Base-by-base conservation (phyloP, 805 yeast genomes). In the Hanseniaspora nectarophila region DNA sequence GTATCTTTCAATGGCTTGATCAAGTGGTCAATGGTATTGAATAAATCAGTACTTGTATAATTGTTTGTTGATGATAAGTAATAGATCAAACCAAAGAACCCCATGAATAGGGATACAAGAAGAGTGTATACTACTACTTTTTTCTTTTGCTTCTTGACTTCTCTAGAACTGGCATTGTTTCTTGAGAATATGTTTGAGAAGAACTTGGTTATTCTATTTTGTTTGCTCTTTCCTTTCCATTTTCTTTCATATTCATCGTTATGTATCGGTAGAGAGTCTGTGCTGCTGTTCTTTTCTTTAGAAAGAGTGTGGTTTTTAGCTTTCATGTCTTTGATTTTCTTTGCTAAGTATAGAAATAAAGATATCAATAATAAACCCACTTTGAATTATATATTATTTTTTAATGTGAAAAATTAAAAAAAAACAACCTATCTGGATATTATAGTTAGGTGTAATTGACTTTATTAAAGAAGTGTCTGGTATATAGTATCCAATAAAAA, bases 361-460 rank as follows among this genome's bases (percentile, higher is more conserved):
- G 53, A 49, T 40, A 49, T 34, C 10, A 49, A 6, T 26, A 49
- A 10, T 26, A 49, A 26, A 12, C 53, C 53, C 53, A 49, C 34
- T 45, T 45, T 45, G 42, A 21, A 15, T 9, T 16, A 18, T 23
- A 12, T 34, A 4, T 34, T 21, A n/a, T 23, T 3, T 34, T 23
- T 24, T 33, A 20, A 15, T 43, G 16, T 38, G 23, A 18, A 7
- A 32, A 32, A 32, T n/a, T n/a, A 6, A 34, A 34, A 34, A 34
- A 34, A 4, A 3, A 34, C 8, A 8, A 16, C 20, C 15, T 7
- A 32, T 32, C 5, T 4, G 4, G 16, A 32, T 26, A n/a, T n/a
- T n/a, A n/a, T n/a, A n/a, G n/a, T n/a, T n/a, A n/a, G n/a, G n/a
- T 26, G 28, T 26, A 26, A 26, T 26, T 26, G 28, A n/a, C n/a